Conservation (phyloP, 371 early-diverging fungal species). For the Dentiscutata heterogama region DNA sequence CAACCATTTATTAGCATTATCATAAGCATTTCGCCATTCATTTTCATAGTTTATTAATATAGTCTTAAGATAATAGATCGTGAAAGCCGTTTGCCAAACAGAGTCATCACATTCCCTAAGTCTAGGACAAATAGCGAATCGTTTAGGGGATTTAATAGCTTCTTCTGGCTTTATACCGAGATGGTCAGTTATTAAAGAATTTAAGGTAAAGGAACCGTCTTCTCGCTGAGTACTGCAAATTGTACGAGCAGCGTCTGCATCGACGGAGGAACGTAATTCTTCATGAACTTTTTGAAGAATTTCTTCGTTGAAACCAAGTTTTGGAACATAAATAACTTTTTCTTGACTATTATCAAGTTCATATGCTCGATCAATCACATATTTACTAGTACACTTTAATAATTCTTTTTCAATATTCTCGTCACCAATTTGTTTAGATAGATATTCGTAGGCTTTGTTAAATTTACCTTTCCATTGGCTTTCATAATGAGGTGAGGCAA, state of each 20-base stretch:
- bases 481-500: not conserved
- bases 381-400: not conserved
- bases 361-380: slow-evolving; percentile 7
- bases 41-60: not conserved
- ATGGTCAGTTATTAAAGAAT: not conserved
- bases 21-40: not conserved
- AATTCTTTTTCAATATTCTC: not conserved
- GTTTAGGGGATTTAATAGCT: not conserved
- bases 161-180: slow-evolving; percentile 1
- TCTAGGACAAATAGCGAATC: not conserved
- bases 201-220: not conserved
- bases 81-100: slow-evolving; percentile 24
- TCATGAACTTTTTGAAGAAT: not conserved
- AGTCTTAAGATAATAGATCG: not conserved
- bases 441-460: slow-evolving; percentile 2
- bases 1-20: slow-evolving; percentile 1
- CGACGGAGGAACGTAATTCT: not conserved
- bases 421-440: slow-evolving; percentile 7
- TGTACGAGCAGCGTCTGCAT: not conserved
- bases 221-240: not conserved
- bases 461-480: not conserved
- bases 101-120: not conserved
- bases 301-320: not conserved
- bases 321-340: not conserved
- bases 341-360: slow-evolving; percentile 2